Evolutionary conservation across 202 grass and related monocot genomes (phyloP).

Genomic region (Cymbopogon flexuosus): DNA sequence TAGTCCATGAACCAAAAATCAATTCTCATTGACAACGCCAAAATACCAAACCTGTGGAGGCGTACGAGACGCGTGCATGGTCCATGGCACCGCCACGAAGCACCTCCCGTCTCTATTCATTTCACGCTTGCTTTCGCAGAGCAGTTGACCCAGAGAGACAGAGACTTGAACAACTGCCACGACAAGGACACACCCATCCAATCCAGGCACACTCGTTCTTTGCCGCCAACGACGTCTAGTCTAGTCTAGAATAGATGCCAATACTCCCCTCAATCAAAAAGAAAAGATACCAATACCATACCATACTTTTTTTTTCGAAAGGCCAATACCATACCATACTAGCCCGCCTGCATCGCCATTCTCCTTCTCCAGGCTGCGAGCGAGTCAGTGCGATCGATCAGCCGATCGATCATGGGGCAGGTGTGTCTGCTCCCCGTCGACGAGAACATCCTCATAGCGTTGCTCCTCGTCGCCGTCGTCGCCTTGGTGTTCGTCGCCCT

Average conservation of each 20-base stretch:
- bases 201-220: not conserved
- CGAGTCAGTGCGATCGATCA: not conserved
- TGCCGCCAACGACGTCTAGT: not conserved
- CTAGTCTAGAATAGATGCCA: not conserved
- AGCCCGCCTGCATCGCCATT: not conserved
- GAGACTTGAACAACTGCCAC: not conserved
- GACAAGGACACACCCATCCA: not conserved
- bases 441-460: constrained; percentile 8
- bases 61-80: not conserved
- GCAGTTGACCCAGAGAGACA: constrained; percentile 19
- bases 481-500: not conserved
- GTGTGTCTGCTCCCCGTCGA: constrained; percentile 32
- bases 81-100: not conserved
- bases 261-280: too few relatives aligned
- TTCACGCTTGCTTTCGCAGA: too few relatives aligned
- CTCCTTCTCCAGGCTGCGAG: not conserved
- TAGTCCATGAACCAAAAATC: not conserved
- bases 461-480: constrained; percentile 20
- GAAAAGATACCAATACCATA: too few relatives aligned
- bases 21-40: not conserved
- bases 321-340: not conserved
- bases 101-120: not conserved
- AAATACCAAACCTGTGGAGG: not conserved
- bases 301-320: not conserved
- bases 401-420: constrained; percentile 31